Evolutionary conservation across 2,329 filamentous ascomycete genomes (phyloP), one percentile per base, ranked within the genome.

Genomic region (Epichloe coenophiala): DNA sequence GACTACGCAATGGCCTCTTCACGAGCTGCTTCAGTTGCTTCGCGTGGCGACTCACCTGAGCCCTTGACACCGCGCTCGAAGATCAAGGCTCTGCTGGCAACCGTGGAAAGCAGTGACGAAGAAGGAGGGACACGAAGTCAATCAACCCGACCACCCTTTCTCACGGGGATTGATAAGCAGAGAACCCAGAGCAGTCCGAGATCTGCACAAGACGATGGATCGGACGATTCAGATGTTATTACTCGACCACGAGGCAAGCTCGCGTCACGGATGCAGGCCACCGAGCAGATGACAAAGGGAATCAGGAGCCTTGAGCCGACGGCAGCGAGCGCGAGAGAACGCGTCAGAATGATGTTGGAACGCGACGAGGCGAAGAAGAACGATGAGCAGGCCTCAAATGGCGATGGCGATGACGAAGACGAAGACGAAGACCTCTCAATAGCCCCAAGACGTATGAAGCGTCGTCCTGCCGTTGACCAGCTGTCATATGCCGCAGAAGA

Each of bases 221-320:
- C 74, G 12, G 68, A 76, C 45, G 65, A 66, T 27, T 63, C 63
- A 4, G 65, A 67, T 21, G 57, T 63, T 38, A 59, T 62, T 5
- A 51, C 74, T 3, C 69, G 71, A 43, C 84, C 84, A 1, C 74
- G 76, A 50, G 83, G 83, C 23, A 76, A 77, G 48, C 71, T 87
- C 57, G 83, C 83, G 12, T 74, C 83, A 15, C 73, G 79, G 48
- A 80, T 88, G 74, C 74, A 77, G 54, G 74, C 63, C 41, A 57
- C 54, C 35, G 51, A 50, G 27, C 21, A 27, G 37, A 47, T 46
- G n/a, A 48, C 23, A 23, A 58, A 7, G 7, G 39, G 58, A 1
- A 54, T 59, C 27, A 37, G 15, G 15, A 48, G 45, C 37, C 31
- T 46, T 7, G 13, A 23, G 21, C 13, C 21, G 13, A 52, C 54